A percentile compares a stretch with the other conserved stretches of the same genome.
Conservation (phyloP, 2,329 filamentous ascomycete genomes). For the Exophiala bonariae region DNA sequence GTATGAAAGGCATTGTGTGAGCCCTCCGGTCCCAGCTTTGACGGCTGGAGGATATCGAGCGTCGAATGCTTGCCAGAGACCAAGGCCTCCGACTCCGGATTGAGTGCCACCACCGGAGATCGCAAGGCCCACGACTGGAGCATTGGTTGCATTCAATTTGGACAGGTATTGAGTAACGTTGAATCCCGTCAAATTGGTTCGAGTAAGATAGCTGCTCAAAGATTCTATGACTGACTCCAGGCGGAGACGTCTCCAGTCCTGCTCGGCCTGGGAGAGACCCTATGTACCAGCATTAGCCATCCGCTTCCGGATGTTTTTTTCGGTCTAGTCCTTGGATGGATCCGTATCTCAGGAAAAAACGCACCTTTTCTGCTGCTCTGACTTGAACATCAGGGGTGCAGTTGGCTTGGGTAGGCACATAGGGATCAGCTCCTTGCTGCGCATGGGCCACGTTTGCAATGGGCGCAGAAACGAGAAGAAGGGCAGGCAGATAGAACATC, state of each 20-base stretch:
- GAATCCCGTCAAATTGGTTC: constrained; percentile 6
- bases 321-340: no score
- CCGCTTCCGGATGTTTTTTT: no score
- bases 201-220: constrained; percentile 2
- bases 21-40: constrained; percentile 14
- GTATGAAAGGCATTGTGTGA: constrained; percentile 15
- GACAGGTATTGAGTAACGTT: constrained; percentile 4
- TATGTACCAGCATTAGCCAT: not conserved
- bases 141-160: constrained; percentile 8
- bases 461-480: not conserved
- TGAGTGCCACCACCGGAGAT: constrained; percentile 15
- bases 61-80: constrained; percentile 18
- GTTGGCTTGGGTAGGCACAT: constrained; percentile 2
- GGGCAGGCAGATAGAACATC: not conserved
- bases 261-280: constrained; percentile 4
- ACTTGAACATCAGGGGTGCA: not conserved
- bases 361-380: no score
- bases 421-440: not conserved
- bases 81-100: constrained; percentile 14
- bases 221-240: constrained; percentile 6
- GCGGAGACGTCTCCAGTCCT: constrained; percentile 5
- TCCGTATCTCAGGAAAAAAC: no score
- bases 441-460: not conserved
- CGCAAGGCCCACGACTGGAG: constrained; percentile 12
- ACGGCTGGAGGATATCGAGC: constrained; percentile 13